Percentiles rank a stretch among this genome's conserved stretches.
These are phyloP conservation scores for Fraxinus pennsylvanica DNA, from an alignment of 257 asterid species.

Conservation along the genomic window DNA sequence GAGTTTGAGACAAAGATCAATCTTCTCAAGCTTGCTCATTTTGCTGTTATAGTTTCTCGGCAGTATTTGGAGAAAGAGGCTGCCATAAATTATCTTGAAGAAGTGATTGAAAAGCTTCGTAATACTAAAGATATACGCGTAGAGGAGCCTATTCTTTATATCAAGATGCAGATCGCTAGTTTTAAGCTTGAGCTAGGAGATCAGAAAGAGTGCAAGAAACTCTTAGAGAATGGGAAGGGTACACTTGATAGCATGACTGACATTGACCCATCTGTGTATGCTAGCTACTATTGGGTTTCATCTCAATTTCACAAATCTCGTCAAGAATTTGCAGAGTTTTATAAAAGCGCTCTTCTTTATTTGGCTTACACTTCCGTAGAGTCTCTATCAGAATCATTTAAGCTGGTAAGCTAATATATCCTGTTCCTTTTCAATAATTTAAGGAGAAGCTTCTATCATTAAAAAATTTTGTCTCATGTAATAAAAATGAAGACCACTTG, in stretches of 20 bases:
- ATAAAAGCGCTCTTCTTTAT: conserved; percentile 89
- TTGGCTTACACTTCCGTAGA: conserved; percentile 92
- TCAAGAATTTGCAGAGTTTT: conserved; percentile 93
- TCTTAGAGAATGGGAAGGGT: conserved; percentile 83
- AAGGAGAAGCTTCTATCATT: neutral
- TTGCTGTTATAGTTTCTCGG: conserved; percentile 84
- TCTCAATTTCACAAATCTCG: conserved; percentile 79
- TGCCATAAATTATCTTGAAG: conserved; percentile 79
- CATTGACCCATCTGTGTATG: conserved; percentile 94
- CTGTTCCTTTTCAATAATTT: conserved; percentile 18
- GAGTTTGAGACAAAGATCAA: conserved; percentile 98
- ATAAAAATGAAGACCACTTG: neutral
- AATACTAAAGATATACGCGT: conserved; percentile 74
- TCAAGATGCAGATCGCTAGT: conserved; percentile 81
- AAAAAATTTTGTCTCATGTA: neutral
- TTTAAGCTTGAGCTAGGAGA: conserved; percentile 88
- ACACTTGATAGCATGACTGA: conserved; percentile 98
- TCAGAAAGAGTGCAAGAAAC: conserved; percentile 81
- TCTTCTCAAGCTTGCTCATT: conserved; percentile 96
- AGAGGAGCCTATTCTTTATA: conserved; percentile 86
- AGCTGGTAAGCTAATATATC: conserved; percentile 60
- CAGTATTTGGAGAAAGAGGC: conserved; percentile 82
- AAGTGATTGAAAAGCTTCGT: conserved; percentile 83
- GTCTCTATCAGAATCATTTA: conserved; percentile 80
- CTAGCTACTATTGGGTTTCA: conserved; percentile 89